phyloP scores from a whole-genome alignment of 768 basidiomycete species.

The Podaxis sp. region DNA sequence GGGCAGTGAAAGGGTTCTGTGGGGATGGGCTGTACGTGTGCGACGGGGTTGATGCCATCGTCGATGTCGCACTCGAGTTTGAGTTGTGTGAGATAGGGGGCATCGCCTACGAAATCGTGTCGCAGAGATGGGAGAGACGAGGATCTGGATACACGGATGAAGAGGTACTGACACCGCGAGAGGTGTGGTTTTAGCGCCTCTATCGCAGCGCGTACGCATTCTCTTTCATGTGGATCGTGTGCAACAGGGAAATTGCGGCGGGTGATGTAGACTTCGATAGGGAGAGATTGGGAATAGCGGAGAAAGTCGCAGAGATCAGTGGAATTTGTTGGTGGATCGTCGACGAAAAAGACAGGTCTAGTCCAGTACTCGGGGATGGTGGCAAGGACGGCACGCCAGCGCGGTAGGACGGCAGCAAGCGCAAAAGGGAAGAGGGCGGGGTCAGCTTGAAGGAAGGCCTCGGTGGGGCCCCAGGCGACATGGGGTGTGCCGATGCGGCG shows the following conservation, averaged over 20 bases:
- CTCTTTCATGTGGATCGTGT: constrained; percentile 2
- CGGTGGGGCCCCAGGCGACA: constrained; percentile 10
- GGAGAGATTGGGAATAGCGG: constrained; percentile 5
- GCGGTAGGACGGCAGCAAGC: constrained; percentile 3
- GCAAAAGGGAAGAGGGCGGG: constrained; percentile 15
- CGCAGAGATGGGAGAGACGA: constrained; percentile 19
- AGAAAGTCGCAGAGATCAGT: neutral
- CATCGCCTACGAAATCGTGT: constrained; percentile 13
- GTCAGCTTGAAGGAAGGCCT: neutral
- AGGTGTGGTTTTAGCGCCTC: constrained; percentile 14
- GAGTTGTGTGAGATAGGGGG: constrained; percentile 14
- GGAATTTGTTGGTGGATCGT: neutral
- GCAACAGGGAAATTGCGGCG: constrained; percentile 1
- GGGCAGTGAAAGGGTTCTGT: neutral
- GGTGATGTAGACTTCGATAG: constrained; percentile 15
- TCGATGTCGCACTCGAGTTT: constrained; percentile 12
- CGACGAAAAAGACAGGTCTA: constrained; percentile 9
- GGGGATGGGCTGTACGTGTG: neutral
- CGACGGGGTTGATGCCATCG: constrained; percentile 4
- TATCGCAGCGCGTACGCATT: constrained; percentile 7
- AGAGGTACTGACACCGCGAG: constrained; percentile 6
- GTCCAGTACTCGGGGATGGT: constrained; percentile 18
- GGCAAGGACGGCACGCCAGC: constrained; percentile 14
- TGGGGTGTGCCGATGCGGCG: constrained; percentile 5
- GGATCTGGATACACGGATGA: constrained; percentile 13